Evolutionary conservation across 1,139 yeast species (phyloP).

Genomic region (Candida neerlandica): DNA sequence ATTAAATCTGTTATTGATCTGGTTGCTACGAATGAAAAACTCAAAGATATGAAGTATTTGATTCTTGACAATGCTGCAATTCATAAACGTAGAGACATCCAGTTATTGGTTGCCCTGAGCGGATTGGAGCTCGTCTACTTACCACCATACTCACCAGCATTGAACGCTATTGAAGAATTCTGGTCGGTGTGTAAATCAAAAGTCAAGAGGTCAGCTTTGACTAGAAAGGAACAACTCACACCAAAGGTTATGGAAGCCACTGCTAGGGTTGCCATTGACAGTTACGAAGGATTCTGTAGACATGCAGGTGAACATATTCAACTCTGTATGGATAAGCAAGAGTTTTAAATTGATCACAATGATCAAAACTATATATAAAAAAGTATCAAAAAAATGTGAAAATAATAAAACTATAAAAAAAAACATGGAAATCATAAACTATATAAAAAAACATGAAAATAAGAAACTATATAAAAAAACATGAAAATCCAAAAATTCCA

Average conservation of each 20-base stretch:
- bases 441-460: too few species aligned
- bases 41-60: slow-evolving; percentile 4
- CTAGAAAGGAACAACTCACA: slow-evolving; percentile 4
- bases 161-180: too few species aligned
- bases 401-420: too few species aligned
- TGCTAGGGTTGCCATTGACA: not conserved
- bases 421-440: too few species aligned
- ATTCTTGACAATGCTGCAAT: slow-evolving; percentile 10
- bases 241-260: slow-evolving; percentile 4
- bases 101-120: slow-evolving; percentile 5
- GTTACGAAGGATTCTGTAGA: slow-evolving; percentile 8
- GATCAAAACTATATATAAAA: too few species aligned
- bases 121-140: slow-evolving; percentile 10
- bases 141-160: too few species aligned
- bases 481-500: not conserved
- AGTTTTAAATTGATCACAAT: not conserved
- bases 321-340: not conserved
- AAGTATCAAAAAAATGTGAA: not conserved
- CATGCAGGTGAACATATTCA: slow-evolving; percentile 1
- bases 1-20: slow-evolving; percentile 4
- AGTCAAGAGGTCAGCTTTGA: slow-evolving; percentile 7
- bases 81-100: slow-evolving; percentile 8
- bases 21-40: not conserved
- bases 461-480: too few species aligned
- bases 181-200: too few species aligned